These are phyloP conservation scores for Malassezia dermatis DNA, from an alignment of 1,284 basidiomycete species.

Conservation along the genomic window DNA sequence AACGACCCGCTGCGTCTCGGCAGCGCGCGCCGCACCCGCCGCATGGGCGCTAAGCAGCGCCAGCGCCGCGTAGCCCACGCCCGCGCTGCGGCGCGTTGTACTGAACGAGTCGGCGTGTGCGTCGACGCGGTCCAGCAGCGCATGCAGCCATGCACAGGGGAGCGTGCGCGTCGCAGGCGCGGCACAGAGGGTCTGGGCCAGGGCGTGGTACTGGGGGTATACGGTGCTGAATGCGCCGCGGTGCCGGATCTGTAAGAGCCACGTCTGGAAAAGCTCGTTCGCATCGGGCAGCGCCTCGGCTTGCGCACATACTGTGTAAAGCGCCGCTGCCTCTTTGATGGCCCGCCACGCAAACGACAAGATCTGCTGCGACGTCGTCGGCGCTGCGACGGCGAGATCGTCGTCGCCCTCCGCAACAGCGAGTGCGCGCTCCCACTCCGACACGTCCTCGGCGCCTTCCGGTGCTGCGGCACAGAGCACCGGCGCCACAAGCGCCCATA, in stretches of 20 bases:
- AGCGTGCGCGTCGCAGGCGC: constrained; percentile 15
- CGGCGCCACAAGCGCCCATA: constrained; percentile 41
- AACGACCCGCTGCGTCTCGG: not conserved
- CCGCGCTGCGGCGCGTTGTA: constrained; percentile 48
- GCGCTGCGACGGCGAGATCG: constrained; percentile 25
- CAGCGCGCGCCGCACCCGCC: not conserved
- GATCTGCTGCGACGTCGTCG: constrained; percentile 44
- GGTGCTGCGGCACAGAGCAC: constrained; percentile 45
- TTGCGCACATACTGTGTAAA: constrained; percentile 29
- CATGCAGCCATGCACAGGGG: constrained; percentile 41
- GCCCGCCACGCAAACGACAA: constrained; percentile 48
- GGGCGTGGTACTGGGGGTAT: constrained; percentile 42
- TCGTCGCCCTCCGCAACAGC: constrained; percentile 20
- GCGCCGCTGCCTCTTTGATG: constrained; percentile 47
- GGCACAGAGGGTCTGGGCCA: constrained; percentile 27
- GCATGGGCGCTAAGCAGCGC: constrained; percentile 39
- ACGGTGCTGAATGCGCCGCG: constrained; percentile 48
- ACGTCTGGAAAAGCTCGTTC: constrained; percentile 41
- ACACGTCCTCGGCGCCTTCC: constrained; percentile 23
- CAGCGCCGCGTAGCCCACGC: constrained; percentile 47
- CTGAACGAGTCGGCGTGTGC: constrained; percentile 30
- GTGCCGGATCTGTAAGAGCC: constrained; percentile 47
- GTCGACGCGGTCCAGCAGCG: constrained; percentile 28
- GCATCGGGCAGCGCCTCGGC: constrained; percentile 15
- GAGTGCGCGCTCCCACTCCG: not conserved